Evolutionary conservation across 768 basidiomycete genomes (phyloP), one percentile per base, ranked within the genome.

Genomic region (Boletales sp.): DNA sequence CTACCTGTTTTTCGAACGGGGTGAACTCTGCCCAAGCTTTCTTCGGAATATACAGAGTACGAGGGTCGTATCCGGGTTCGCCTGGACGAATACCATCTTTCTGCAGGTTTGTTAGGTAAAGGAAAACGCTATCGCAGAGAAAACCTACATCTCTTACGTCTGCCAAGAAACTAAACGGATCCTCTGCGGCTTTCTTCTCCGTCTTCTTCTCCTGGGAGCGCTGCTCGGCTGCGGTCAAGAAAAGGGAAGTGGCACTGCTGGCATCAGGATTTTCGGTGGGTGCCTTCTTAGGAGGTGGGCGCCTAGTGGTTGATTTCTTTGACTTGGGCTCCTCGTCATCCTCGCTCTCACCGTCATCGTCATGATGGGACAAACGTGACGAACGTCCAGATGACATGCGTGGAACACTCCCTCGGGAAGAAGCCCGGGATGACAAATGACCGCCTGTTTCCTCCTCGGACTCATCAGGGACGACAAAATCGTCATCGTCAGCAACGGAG

Each of bases 1-100:
- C 64, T 30, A 80, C 86, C 78, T 91, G 93, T 59, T 84, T 93
- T 72, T 99, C 97, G 63, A 99, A 99, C 0, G 94, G 93, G 2
- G 94, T 95, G 60, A 99, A 95, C 0, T 74, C 73, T 24, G 74
- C 73, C 92, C 94, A 95, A 0, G 84, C 82, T 38, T 72, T 77
- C 27, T 77, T 68, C 0, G 94, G 94, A 45, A 99, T 80, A 62
- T 78, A 81, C 30, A 98, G 67, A 0, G 97, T 97, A 43, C 94
- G 75, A 7, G 90, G 90, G 60, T 99, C 95, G 60, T 97, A 98
- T 13, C 86, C 82, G 0, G 87, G 82, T 53, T 95, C 81, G n/a
- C 80, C 82, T 21, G 90, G 90, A 48, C 78, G 74, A 43, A 81
- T 74, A 1, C 84, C 81, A 57, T 97, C 91, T 76, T 87, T 93